Conservation (phyloP, 2,329 filamentous ascomycete genomes). For the Tothia fuscella region DNA sequence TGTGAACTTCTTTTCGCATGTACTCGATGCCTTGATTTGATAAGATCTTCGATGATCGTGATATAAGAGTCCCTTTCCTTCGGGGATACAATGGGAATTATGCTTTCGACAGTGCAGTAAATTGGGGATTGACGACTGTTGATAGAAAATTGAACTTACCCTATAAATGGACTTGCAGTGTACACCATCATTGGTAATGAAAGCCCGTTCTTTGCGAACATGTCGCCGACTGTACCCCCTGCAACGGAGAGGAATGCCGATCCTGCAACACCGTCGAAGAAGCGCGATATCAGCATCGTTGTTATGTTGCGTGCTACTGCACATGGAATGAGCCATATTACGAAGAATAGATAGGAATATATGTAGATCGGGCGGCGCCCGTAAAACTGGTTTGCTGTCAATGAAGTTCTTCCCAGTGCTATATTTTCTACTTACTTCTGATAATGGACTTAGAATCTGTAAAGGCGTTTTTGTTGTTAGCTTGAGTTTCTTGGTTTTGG, state of each 20-base stretch:
- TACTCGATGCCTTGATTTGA: not conserved
- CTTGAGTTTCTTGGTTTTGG: not conserved
- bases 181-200: slow-evolving; percentile 75
- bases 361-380: slow-evolving; percentile 74
- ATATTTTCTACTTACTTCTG: slow-evolving; percentile 8
- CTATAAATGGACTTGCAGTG: slow-evolving; percentile 39
- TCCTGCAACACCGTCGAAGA: slow-evolving; percentile 63
- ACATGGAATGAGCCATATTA: slow-evolving; percentile 71
- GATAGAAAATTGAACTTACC: slow-evolving; percentile 19
- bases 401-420: not conserved
- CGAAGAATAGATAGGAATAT: slow-evolving; percentile 57
- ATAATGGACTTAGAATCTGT: slow-evolving; percentile 8
- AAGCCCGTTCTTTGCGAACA: slow-evolving; percentile 58
- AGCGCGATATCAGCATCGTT: slow-evolving; percentile 66
- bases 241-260: slow-evolving; percentile 54
- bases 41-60: not conserved
- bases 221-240: slow-evolving; percentile 73
- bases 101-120: no score
- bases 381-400: slow-evolving; percentile 47
- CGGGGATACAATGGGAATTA: no score
- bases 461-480: not conserved
- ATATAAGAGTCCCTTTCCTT: no score
- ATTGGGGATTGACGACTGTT: no score
- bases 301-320: slow-evolving; percentile 71
- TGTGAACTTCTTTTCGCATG: no score